These are phyloP conservation scores for Backusella tarrabulga DNA, from an alignment of 192 early-diverging fungal genomes.

Conservation along the genomic window DNA sequence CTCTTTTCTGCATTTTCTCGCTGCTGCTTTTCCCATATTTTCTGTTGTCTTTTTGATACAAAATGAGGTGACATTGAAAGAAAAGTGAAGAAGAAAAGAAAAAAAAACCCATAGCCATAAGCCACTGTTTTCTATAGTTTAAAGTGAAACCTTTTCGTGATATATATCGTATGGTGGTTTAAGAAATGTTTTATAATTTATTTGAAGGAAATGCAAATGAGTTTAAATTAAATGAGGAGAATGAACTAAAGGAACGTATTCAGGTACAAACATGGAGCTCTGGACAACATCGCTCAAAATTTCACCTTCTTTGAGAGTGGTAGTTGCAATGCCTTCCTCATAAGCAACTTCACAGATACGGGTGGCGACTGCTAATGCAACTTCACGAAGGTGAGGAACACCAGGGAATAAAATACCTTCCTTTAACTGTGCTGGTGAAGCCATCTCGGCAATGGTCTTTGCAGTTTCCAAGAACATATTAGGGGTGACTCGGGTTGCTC, in stretches of 20 bases:
- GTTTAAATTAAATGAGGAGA: constrained; percentile 16
- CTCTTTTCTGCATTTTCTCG: constrained; percentile 8
- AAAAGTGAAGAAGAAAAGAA: neutral
- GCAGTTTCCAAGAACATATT: constrained; percentile 59
- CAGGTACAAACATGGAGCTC: constrained; percentile 54
- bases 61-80: constrained; percentile 8
- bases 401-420: constrained; percentile 51
- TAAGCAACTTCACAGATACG: constrained; percentile 52
- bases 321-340: constrained; percentile 48
- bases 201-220: neutral
- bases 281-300: constrained; percentile 46
- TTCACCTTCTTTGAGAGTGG: constrained; percentile 38
- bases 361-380: constrained; percentile 44
- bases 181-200: neutral
- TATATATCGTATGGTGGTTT: neutral
- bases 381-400: constrained; percentile 44
- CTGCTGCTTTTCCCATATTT: constrained; percentile 14
- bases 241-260: constrained; percentile 46
- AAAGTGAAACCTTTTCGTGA: neutral
- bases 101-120: neutral
- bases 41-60: neutral
- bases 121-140: neutral
- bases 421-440: constrained; percentile 48
- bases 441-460: constrained; percentile 48
- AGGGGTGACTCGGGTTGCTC: constrained; percentile 45